These are phyloP conservation scores for Melampsora abietis-canadensis DNA, from an alignment of 1,284 basidiomycete species.

Conservation along the genomic window DNA sequence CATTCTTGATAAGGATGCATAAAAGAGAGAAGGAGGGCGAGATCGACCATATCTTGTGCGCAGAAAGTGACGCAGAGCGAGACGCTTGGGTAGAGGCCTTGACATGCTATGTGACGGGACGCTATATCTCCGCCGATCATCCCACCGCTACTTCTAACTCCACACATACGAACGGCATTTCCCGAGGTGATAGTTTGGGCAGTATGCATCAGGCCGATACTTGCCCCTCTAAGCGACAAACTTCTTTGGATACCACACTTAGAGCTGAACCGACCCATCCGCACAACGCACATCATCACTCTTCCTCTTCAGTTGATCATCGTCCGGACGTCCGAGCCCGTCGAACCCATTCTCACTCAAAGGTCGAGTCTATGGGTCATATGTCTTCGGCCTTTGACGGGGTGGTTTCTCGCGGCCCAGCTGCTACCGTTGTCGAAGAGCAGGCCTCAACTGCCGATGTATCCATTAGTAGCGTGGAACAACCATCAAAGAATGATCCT, in stretches of 20 bases:
- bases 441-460: neutral
- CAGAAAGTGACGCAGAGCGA: slow-evolving; percentile 86
- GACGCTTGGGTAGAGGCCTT: slow-evolving; percentile 93
- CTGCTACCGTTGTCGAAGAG: slow-evolving; percentile 28
- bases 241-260: slow-evolving; percentile 27
- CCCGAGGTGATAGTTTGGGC: neutral
- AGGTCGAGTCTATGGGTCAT: neutral
- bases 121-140: slow-evolving; percentile 46
- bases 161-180: neutral
- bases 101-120: slow-evolving; percentile 63
- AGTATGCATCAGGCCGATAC: neutral
- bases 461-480: neutral
- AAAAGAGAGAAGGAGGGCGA: slow-evolving; percentile 67
- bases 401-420: neutral
- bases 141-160: slow-evolving; percentile 6
- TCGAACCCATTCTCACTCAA: neutral
- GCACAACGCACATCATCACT: slow-evolving; percentile 51
- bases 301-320: slow-evolving; percentile 65
- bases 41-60: slow-evolving; percentile 85
- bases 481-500: neutral
- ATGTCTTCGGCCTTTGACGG: neutral
- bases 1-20: slow-evolving; percentile 89
- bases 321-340: slow-evolving; percentile 53
- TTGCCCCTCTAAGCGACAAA: slow-evolving; percentile 4
- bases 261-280: slow-evolving; percentile 7